Base-by-base conservation (phyloP, 192 early-diverging fungal species). In the Backusella circina region DNA sequence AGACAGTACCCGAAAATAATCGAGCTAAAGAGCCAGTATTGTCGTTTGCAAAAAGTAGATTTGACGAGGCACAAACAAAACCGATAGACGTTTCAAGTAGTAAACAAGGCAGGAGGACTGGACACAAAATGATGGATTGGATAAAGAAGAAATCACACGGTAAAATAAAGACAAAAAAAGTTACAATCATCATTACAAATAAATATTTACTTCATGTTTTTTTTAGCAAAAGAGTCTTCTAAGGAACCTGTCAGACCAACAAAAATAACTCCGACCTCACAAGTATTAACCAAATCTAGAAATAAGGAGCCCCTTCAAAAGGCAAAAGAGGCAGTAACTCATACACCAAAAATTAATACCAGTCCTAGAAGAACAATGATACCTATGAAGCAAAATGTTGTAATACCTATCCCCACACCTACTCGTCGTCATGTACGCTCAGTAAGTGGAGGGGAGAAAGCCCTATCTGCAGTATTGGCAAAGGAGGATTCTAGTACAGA, bases 121-220 rank as follows among this genome's bases (percentile, higher is more conserved):
- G 86, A 0, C 80, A 83, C 61, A 87, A 87, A 4, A 81, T 89
- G 32, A 84, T 86, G 78, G 86, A 83, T 72, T 89, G 88, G 88
- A 82, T 89, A 33, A 83, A 85, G 30, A 82, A 85, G 67, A 71
- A 77, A 50, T 74, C 73, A 67, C 35, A 38, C 33, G 71, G 71
- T 73, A 73, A 37, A 15, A 37, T 23, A 71, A 37, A 65, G 10
- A 67, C 26, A 67, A 21, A n/a, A 65, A 35, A 67, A 32, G n/a
- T 10, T 67, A n/a, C 16, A 31, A 33, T 9, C 21, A 61, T 3
- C 13, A 12, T 70, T 70, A 44, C 36, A 71, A 39, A 57, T 26
- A 21, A 57, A 57, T 57, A 57, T 28, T 57, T 10, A 57, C 23
- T 57, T 57, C 5, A 28, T 31, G 8, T 18, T 31, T 32, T n/a